Percentiles rank a stretch among this genome's conserved stretches.
Conservation (phyloP, 805 yeast genomes). For the Teunomyces barrocoloradensis region DNA sequence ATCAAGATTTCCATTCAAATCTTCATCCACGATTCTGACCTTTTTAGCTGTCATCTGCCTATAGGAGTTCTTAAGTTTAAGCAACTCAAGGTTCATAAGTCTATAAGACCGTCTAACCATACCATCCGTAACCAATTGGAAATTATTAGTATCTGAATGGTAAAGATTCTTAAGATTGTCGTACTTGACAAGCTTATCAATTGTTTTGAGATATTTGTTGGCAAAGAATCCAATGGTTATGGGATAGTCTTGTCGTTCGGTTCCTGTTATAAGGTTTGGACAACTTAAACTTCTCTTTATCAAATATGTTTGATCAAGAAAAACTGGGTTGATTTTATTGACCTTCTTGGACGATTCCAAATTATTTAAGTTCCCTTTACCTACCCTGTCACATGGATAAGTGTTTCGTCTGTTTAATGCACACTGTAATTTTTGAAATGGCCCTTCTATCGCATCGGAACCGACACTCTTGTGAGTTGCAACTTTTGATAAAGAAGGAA, state of each 20-base stretch:
- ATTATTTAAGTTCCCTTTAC: slow-evolving; percentile 19
- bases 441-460: slow-evolving; percentile 1
- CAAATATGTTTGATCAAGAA: not conserved
- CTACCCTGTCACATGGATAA: slow-evolving; percentile 20
- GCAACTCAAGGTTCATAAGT: slow-evolving; percentile 29
- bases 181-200: slow-evolving; percentile 18
- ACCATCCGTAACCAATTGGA: slow-evolving; percentile 9
- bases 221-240: slow-evolving; percentile 18
- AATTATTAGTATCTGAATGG: slow-evolving; percentile 7
- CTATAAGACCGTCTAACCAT: slow-evolving; percentile 19
- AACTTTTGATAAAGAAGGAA: not conserved
- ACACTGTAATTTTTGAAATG: slow-evolving; percentile 11
- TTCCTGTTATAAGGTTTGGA: slow-evolving; percentile 16
- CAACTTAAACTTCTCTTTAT: slow-evolving; percentile 20
- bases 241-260: slow-evolving; percentile 3
- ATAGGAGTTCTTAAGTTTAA: slow-evolving; percentile 25
- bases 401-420: slow-evolving; percentile 35
- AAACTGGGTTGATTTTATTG: not conserved
- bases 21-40: slow-evolving; percentile 26
- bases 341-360: slow-evolving; percentile 17
- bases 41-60: slow-evolving; percentile 25
- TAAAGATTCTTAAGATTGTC: slow-evolving; percentile 16
- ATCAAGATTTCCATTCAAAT: slow-evolving; percentile 26
- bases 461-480: not conserved
- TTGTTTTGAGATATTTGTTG: slow-evolving; percentile 14